phyloP scores from a whole-genome alignment of 139 green algal species.

The Coelastrella sp. region DNA sequence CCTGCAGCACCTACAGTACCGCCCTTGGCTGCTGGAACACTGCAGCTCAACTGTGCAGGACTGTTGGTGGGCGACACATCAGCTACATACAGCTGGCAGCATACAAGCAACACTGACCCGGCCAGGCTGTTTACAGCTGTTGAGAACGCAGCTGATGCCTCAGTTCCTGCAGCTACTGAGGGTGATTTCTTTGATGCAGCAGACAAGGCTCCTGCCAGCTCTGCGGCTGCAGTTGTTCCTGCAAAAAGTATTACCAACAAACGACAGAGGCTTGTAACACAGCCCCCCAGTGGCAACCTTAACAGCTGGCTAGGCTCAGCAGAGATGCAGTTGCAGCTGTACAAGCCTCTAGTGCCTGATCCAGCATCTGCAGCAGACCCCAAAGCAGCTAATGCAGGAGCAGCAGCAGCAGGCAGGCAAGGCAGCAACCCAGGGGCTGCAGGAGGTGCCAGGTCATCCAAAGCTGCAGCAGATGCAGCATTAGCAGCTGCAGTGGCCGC shows the following conservation, averaged over 20 bases:
- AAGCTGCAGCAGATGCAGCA: background rate
- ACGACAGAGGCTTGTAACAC: background rate
- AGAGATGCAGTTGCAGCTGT: slow-evolving; percentile 16
- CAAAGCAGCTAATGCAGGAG: background rate
- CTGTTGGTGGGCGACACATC: slow-evolving; percentile 23
- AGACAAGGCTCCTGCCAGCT: no score
- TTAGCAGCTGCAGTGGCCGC: slow-evolving; percentile 37
- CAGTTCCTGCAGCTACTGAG: background rate
- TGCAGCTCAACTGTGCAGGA: slow-evolving; percentile 30
- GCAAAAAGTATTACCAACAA: background rate
- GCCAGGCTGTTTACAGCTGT: background rate
- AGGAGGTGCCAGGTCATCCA: background rate
- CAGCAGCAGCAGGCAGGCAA: background rate
- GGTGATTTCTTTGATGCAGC: no score
- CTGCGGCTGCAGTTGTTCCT: no score
- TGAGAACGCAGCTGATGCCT: background rate
- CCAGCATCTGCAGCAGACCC: background rate
- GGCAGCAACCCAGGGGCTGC: background rate
- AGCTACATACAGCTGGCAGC: background rate
- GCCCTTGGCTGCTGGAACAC: background rate
- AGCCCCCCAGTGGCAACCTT: slow-evolving; percentile 18
- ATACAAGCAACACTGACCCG: background rate
- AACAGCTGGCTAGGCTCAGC: background rate
- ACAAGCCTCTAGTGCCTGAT: background rate
- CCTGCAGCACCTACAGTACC: background rate